Base-by-base conservation (phyloP, 2,329 filamentous ascomycete genomes). In the Colletotrichum gloeosporioides region DNA sequence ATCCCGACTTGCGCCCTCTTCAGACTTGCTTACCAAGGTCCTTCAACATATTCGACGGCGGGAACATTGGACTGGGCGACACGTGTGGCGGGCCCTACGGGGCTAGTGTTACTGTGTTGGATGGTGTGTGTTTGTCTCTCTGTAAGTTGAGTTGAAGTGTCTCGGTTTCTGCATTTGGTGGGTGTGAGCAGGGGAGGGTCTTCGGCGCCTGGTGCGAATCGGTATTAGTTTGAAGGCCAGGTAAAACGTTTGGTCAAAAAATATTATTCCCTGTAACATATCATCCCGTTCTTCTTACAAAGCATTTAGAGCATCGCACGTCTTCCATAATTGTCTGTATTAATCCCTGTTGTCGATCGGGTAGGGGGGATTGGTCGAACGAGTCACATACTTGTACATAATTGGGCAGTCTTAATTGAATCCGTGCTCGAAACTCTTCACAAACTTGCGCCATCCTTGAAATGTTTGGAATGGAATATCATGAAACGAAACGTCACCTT, bases 401-500 rank as follows among this genome's bases (percentile, higher is more conserved):
- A 62, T 75, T 72, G 25, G 73, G 31, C 29, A 55, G 9, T 29
- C 13, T 27, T 25, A 59, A 63, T 53, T 18, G 8, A 27, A 34
- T 67, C 36, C 36, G 36, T 66, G 49, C 32, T 34, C 69, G 73
- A 72, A 72, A 75, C 69, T 53, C 36, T 6, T 22, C 22, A 34
- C 18, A 15, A 31, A 32, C 55, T 62, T n/a, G 18, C n/a, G 10
- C 5, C 31, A 72, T 72, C 73, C 73, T 55, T 64, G 57, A 6
- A 49, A 49, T 25, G 53, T 67, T 62, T 72, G 32, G 57, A 64
- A 69, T 29, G 32, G 57, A 64, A 64, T 29, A 69, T 76, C 70
- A 27, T 65, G 71, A 76, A 73, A 73, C 73, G 57, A 73, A 76
- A 73, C 73, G 32, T 64, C 59, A 55, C n/a, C 49, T 31, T 57